Evolutionary conservation across 441 rosid species (phyloP).

Genomic region (Erysimum pusillum): DNA sequence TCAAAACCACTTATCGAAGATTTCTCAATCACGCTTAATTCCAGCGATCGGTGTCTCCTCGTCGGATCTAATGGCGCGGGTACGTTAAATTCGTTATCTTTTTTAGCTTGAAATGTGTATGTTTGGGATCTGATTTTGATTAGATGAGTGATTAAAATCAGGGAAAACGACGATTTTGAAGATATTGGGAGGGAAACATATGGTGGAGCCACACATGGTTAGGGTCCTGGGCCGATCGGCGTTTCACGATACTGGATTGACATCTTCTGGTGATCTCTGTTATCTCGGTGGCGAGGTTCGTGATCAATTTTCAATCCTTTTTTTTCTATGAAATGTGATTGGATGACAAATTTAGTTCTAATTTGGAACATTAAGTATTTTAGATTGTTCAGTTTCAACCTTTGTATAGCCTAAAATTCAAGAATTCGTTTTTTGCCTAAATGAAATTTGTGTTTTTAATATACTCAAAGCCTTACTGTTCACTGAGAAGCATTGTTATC

Average conservation of each 20-base stretch:
- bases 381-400: background rate
- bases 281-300: slow-evolving; percentile 96
- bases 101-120: background rate
- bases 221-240: slow-evolving; percentile 84
- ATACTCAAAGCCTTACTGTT: too few relatives aligned
- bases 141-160: background rate
- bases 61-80: slow-evolving; percentile 98
- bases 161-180: slow-evolving; percentile 95
- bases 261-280: slow-evolving; percentile 84
- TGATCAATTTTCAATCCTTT: slow-evolving; percentile 22
- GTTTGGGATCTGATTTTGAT: background rate
- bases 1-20: slow-evolving; percentile 77
- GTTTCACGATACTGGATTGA: slow-evolving; percentile 84
- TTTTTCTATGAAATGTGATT: background rate
- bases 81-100: slow-evolving; percentile 33
- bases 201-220: slow-evolving; percentile 97
- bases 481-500: background rate
- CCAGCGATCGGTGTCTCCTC: slow-evolving; percentile 86
- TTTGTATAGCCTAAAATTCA: background rate
- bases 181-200: slow-evolving; percentile 93
- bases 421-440: background rate
- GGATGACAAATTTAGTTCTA: background rate
- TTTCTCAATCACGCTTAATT: slow-evolving; percentile 64
- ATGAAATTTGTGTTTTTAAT: background rate
- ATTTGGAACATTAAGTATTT: background rate